Percentiles rank a stretch among this genome's conserved stretches.
Conservation (phyloP, 176 grass and related monocot species). For the Triticum monococcum region DNA sequence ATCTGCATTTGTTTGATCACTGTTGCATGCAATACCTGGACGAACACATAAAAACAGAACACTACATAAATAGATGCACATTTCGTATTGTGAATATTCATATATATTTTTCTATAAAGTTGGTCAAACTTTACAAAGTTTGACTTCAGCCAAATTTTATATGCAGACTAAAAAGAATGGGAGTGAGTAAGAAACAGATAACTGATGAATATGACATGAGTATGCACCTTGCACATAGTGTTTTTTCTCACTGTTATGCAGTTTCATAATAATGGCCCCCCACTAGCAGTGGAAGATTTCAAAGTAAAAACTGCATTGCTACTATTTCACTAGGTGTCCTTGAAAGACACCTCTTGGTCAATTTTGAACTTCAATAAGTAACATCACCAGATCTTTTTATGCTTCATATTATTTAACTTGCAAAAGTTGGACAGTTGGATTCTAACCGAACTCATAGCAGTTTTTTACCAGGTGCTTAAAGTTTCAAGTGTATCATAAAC, state of each 20-base stretch:
- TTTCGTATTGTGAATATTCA: neutral
- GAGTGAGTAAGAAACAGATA: neutral
- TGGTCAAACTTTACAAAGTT: too few species aligned
- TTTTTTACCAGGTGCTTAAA: neutral
- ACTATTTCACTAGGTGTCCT: neutral
- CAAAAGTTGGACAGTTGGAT: neutral
- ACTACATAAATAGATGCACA: neutral
- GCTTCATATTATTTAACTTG: neutral
- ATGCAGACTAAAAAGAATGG: too few species aligned
- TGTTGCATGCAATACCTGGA: constrained; percentile 86
- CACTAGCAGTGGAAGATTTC: neutral
- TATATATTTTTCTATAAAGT: too few species aligned
- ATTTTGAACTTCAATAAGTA: neutral
- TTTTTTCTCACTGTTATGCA: constrained; percentile 5
- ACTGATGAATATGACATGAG: constrained; percentile 13
- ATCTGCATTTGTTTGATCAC: constrained; percentile 91
- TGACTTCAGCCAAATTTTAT: too few species aligned
- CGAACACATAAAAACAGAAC: constrained; percentile 19
- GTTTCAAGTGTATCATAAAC: neutral
- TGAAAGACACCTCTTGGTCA: neutral
- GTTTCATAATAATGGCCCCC: neutral
- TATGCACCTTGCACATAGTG: constrained; percentile 5
- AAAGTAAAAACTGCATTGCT: neutral
- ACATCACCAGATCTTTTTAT: neutral
- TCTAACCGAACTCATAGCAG: neutral